Base-by-base conservation (phyloP, 768 basidiomycete genomes). In the Myochromella boudieri region DNA sequence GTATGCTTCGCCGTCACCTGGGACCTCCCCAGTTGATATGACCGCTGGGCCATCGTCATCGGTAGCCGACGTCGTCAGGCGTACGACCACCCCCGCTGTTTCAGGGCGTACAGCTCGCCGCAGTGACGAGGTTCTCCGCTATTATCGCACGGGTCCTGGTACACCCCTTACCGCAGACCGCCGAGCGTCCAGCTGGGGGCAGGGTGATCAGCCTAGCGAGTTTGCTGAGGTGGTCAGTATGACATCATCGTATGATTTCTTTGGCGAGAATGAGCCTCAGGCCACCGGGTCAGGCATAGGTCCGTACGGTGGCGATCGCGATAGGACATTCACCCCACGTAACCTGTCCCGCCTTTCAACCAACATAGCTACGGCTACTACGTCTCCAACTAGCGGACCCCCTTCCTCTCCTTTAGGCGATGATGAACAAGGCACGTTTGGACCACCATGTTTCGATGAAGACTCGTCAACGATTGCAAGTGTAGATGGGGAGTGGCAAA, bases 121-220 rank as follows among this genome's bases (percentile, higher is more conserved):
- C 43, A 82, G 80, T 55, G 79, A 75, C 49, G 81, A 82, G 53
- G 76, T 66, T 15, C 48, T 70, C 27, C 54, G 64, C 41, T 51
- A 54, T 28, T 58, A 65, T 33, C 56, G 59, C 25, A 14, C 54
- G 37, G 60, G 10, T 55, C 64, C 45, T 59, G 27, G 33, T 34
- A 59, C 61, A 1, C 29, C 56, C 1, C 55, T 72, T 10, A 73
- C 68, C 1, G 71, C 74, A 25, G 80, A 77, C 21, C 70, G 78
- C 48, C 70, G 84, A 4, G 84, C 84, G 8, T 81, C 82, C 40
- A 84, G 82, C 56, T 85, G 83, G 84, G 82, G 80, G 0, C 68
- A 69, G 40, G 71, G 68, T 15, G 81, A 69, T 66, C 53, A 73
- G 60, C 59, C 58, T n/a, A 41, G 51, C 18, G 69, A 72, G 55